Evolutionary conservation across 306 rosid species (phyloP).

Genomic region (Quercus suber): DNA sequence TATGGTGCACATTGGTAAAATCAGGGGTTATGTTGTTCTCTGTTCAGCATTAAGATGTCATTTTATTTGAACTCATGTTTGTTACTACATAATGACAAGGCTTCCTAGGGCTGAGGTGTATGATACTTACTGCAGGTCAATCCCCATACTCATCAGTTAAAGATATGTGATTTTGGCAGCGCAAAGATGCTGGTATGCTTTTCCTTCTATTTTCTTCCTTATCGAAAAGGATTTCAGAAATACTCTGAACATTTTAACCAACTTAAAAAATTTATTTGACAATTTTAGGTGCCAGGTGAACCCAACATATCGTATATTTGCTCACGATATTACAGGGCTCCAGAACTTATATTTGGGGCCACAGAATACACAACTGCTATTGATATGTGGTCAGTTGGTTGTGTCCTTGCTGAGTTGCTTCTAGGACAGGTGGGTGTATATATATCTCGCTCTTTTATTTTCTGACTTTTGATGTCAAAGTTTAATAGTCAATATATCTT

Average conservation of each 20-base stretch:
- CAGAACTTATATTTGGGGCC: slow-evolving; percentile 97
- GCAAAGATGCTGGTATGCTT: slow-evolving; percentile 85
- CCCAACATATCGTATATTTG: slow-evolving; percentile 96
- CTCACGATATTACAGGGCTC: slow-evolving; percentile 93
- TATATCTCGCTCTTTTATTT: neutral
- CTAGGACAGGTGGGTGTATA: slow-evolving; percentile 67
- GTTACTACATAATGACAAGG: neutral
- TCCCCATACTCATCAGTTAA: slow-evolving; percentile 81
- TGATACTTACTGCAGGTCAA: slow-evolving; percentile 53
- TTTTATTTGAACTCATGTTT: neutral
- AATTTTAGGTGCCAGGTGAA: slow-evolving; percentile 81
- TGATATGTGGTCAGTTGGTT: slow-evolving; percentile 97
- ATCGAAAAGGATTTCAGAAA: neutral
- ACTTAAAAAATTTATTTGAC: slow-evolving; percentile 18
- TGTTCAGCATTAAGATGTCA: neutral
- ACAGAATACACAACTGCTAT: slow-evolving; percentile 93
- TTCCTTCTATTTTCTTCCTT: neutral
- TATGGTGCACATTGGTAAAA: neutral
- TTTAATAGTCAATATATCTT: neutral
- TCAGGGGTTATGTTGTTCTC: neutral
- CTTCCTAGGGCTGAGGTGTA: slow-evolving; percentile 10
- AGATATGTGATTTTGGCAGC: slow-evolving; percentile 94
- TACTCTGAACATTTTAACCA: neutral
- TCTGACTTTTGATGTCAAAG: neutral
- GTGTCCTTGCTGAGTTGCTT: slow-evolving; percentile 92